Evolutionary conservation across 2,329 filamentous ascomycete genomes (phyloP).

Genomic region (Trichoderma arundinaceum): DNA sequence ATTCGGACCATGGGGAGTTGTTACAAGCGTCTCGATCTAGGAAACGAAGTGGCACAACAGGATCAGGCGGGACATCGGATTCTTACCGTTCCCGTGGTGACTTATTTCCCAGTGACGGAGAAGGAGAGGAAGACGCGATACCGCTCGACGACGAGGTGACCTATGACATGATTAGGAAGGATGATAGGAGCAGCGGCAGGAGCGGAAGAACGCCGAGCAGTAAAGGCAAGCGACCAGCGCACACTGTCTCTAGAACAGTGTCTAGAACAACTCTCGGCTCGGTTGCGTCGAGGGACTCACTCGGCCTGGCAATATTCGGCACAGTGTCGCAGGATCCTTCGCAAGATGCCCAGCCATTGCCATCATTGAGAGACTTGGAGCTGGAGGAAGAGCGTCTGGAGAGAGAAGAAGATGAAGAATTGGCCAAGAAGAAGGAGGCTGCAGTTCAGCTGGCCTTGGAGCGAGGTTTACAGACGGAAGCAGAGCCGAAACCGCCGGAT

Average conservation of each 20-base stretch:
- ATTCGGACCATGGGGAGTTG: conserved; percentile 40
- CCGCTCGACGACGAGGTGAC: conserved; percentile 92
- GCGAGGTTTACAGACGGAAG: conserved; percentile 50
- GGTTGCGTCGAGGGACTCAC: conserved; percentile 45
- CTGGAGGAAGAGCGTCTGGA: conserved; percentile 59
- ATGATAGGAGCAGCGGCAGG: conserved; percentile 69
- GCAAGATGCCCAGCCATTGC: conserved; percentile 47
- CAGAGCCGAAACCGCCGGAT: conserved; percentile 37
- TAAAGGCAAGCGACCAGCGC: conserved; percentile 61
- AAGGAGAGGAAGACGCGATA: conserved; percentile 91
- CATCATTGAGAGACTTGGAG: conserved; percentile 58
- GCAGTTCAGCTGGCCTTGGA: conserved; percentile 58
- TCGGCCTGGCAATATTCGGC: conserved; percentile 38
- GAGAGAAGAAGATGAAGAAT: conserved; percentile 58
- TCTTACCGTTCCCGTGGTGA: conserved; percentile 88
- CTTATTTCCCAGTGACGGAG: conserved; percentile 83
- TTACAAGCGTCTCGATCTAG: conserved; percentile 42
- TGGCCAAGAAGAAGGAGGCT: conserved; percentile 59
- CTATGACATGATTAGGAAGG: conserved; percentile 77
- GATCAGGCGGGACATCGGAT: conserved; percentile 81
- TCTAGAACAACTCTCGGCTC: conserved; percentile 66
- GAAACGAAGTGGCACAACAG: conserved; percentile 77
- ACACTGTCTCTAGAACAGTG: conserved; percentile 54
- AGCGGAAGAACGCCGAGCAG: conserved; percentile 64
- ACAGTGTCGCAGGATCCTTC: conserved; percentile 43